A percentile compares a stretch with the other conserved stretches of the same genome.
Conservation (phyloP, 257 asterid species). For the Lavandula angustifolia region DNA sequence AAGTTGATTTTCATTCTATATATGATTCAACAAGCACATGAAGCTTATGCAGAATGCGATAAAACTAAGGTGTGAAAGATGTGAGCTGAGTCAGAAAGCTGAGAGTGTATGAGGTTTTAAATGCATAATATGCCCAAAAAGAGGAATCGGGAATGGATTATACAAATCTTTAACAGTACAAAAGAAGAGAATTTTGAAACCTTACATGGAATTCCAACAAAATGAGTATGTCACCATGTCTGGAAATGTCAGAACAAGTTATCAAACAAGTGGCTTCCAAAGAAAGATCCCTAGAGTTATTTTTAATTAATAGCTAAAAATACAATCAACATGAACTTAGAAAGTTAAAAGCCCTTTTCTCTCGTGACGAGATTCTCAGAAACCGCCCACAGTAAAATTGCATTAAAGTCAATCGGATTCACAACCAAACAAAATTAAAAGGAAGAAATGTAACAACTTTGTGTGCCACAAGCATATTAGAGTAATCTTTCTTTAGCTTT, state of each 20-base stretch:
- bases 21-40: slow-evolving; percentile 8
- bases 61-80: slow-evolving; percentile 25
- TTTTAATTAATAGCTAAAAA: slow-evolving; percentile 30
- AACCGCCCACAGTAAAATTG: slow-evolving; percentile 9
- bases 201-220: slow-evolving; percentile 54
- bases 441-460: background rate
- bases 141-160: slow-evolving; percentile 40
- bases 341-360: slow-evolving; percentile 31
- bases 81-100: slow-evolving; percentile 61
- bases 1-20: slow-evolving; percentile 8
- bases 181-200: slow-evolving; percentile 42
- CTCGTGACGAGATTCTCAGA: slow-evolving; percentile 24
- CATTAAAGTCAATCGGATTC: background rate
- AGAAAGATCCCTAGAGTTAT: slow-evolving; percentile 27
- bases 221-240: slow-evolving; percentile 26
- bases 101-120: slow-evolving; percentile 17
- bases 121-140: slow-evolving; percentile 31
- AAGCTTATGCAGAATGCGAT: too few species aligned
- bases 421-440: background rate
- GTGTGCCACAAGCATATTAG: background rate
- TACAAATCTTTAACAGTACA: slow-evolving; percentile 34
- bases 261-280: slow-evolving; percentile 32
- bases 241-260: slow-evolving; percentile 39
- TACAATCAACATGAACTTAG: slow-evolving; percentile 29
- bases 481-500: too few species aligned